Conservation (phyloP, 2,329 filamentous ascomycete species). For the Penicillium freii region DNA sequence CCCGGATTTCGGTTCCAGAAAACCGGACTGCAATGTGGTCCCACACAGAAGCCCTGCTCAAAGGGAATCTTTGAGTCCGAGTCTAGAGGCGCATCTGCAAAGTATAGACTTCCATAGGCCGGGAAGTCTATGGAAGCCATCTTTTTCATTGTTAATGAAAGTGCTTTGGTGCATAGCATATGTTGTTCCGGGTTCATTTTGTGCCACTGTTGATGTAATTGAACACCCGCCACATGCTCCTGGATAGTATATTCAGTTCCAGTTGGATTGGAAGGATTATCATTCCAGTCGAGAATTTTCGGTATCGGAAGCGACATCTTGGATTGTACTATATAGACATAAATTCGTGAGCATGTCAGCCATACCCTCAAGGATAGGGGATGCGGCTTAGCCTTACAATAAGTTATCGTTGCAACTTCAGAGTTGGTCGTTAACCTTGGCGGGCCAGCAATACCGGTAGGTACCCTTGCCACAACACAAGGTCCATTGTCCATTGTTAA, state of each 20-base stretch:
- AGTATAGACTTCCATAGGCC: slow-evolving; percentile 42
- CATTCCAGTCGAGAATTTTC: slow-evolving; percentile 26
- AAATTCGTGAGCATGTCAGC: slow-evolving; percentile 3
- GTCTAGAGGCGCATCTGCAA: slow-evolving; percentile 28
- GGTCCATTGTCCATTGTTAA: slow-evolving; percentile 42
- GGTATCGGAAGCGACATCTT: slow-evolving; percentile 28
- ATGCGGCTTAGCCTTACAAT: slow-evolving; percentile 35
- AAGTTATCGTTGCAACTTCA: slow-evolving; percentile 50
- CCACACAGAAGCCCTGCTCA: slow-evolving; percentile 34
- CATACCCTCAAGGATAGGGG: neutral
- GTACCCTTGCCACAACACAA: slow-evolving; percentile 44
- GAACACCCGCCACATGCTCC: slow-evolving; percentile 36
- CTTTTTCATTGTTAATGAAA: slow-evolving; percentile 31
- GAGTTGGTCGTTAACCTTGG: slow-evolving; percentile 41
- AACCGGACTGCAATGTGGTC: slow-evolving; percentile 30
- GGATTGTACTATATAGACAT: slow-evolving; percentile 18
- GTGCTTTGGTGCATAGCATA: slow-evolving; percentile 33
- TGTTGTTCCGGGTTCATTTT: slow-evolving; percentile 35
- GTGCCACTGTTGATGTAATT: slow-evolving; percentile 35
- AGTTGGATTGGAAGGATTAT: slow-evolving; percentile 30
- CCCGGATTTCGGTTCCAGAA: slow-evolving; percentile 17
- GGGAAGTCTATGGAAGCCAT: slow-evolving; percentile 37
- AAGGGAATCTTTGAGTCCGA: slow-evolving; percentile 23
- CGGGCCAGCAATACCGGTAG: slow-evolving; percentile 42
- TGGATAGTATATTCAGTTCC: slow-evolving; percentile 43